Evolutionary conservation across 179 eudicot species (phyloP).

Genomic region (Sideroxylon spinosum): DNA sequence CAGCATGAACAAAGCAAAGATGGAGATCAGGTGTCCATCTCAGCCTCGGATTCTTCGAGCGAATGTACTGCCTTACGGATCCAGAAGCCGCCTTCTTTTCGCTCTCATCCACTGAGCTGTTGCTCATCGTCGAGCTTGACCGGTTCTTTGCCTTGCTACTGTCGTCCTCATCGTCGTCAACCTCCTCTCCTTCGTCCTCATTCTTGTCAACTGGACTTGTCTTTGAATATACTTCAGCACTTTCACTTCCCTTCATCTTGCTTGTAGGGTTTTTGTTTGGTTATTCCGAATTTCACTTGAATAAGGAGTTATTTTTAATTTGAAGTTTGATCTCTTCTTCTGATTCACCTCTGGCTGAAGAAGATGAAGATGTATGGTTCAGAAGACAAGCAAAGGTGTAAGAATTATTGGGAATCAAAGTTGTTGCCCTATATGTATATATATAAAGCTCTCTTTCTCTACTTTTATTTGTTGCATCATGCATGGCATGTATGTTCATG

Average conservation of each 20-base stretch:
- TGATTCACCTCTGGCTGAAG: neutral
- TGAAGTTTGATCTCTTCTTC: neutral
- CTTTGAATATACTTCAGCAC: constrained; percentile 18
- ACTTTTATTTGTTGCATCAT: constrained; percentile 7
- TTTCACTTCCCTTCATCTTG: constrained; percentile 25
- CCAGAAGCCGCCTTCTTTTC: constrained; percentile 55
- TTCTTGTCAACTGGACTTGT: constrained; percentile 16
- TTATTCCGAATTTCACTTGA: neutral
- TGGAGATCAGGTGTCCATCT: constrained; percentile 98
- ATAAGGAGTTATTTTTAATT: neutral
- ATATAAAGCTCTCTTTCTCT: constrained; percentile 15
- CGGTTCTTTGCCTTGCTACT: constrained; percentile 20
- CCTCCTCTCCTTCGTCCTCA: constrained; percentile 26
- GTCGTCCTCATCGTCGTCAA: constrained; percentile 5
- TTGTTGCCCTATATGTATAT: constrained; percentile 22
- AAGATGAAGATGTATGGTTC: neutral
- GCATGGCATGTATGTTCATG: neutral
- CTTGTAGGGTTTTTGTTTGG: constrained; percentile 7
- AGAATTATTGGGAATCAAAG: constrained; percentile 35
- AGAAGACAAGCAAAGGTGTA: constrained; percentile 17
- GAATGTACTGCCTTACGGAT: constrained; percentile 72
- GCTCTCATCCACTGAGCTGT: constrained; percentile 59
- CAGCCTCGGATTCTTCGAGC: constrained; percentile 87
- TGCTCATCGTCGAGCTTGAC: constrained; percentile 64
- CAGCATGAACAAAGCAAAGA: constrained; percentile 81